phyloP scores from a whole-genome alignment of 2,329 filamentous ascomycete genomes.

The Zymoseptoria pseudotritici region DNA sequence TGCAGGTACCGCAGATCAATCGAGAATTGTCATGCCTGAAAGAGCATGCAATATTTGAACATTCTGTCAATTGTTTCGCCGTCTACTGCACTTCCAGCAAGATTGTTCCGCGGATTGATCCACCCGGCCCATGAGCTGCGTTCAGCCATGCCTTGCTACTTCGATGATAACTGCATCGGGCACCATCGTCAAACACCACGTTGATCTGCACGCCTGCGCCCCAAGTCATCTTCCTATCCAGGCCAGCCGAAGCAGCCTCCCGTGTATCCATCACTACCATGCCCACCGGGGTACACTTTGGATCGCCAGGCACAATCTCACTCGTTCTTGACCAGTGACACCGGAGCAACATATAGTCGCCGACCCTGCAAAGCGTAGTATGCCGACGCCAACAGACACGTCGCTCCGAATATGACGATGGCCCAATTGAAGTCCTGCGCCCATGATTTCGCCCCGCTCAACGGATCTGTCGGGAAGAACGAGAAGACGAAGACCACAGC shows the following conservation, averaged over 20 bases:
- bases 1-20: too few relatives aligned
- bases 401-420: constrained; percentile 26
- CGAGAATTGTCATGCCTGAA: too few relatives aligned
- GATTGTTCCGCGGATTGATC: not conserved
- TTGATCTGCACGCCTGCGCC: not conserved
- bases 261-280: not conserved
- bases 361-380: constrained; percentile 25
- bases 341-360: constrained; percentile 25
- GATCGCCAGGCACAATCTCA: constrained; percentile 4
- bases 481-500: constrained; percentile 27
- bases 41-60: not conserved
- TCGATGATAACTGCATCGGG: not conserved
- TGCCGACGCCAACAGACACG: constrained; percentile 15
- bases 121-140: not conserved
- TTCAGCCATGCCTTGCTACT: not conserved
- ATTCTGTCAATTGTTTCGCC: not conserved
- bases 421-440: constrained; percentile 28
- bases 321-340: constrained; percentile 25
- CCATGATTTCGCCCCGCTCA: constrained; percentile 15
- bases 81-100: not conserved
- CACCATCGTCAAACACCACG: not conserved
- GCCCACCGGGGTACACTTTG: not conserved
- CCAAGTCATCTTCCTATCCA: not conserved
- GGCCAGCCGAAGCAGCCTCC: too few relatives aligned
- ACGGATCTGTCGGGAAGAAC: constrained; percentile 27